Evolutionary conservation across 108 stramenopile genomes (phyloP).

Genomic region (Asterionellopsis glacialis): DNA sequence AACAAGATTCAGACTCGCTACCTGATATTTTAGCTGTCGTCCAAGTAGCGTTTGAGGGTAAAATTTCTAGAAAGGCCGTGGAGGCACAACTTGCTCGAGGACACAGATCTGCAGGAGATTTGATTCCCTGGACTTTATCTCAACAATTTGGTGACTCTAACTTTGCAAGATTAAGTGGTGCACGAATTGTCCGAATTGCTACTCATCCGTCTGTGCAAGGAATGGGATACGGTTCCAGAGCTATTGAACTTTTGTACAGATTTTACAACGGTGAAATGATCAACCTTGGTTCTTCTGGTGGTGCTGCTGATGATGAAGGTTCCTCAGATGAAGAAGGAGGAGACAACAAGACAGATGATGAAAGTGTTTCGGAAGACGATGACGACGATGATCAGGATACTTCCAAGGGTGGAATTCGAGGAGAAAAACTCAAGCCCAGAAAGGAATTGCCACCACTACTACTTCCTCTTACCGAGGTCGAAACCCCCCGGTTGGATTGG

Average conservation of each 20-base stretch:
- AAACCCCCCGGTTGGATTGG: slow-evolving; percentile 93
- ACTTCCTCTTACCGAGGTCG: slow-evolving; percentile 78
- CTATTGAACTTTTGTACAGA: slow-evolving; percentile 81
- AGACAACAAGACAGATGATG: slow-evolving; percentile 11
- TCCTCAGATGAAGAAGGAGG: slow-evolving; percentile 36
- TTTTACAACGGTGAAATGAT: slow-evolving; percentile 97
- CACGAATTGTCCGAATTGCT: slow-evolving; percentile 96
- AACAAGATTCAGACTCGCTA: slow-evolving; percentile 67
- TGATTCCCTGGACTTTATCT: slow-evolving; percentile 99
- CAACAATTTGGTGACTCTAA: slow-evolving; percentile 98
- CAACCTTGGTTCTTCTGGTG: slow-evolving; percentile 46
- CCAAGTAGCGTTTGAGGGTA: slow-evolving; percentile 94
- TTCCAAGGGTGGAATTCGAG: slow-evolving; percentile 32
- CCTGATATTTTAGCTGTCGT: slow-evolving; percentile 84
- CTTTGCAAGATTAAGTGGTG: slow-evolving; percentile 93
- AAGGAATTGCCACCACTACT: slow-evolving; percentile 96
- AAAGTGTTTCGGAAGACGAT: slow-evolving; percentile 20
- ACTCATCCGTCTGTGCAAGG: slow-evolving; percentile 95
- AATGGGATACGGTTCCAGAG: slow-evolving; percentile 96
- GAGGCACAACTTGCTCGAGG: slow-evolving; percentile 92
- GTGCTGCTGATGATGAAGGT: slow-evolving; percentile 18
- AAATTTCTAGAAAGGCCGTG: slow-evolving; percentile 87
- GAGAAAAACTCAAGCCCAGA: slow-evolving; percentile 85
- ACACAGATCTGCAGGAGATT: slow-evolving; percentile 93
- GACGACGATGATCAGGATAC: slow-evolving; percentile 23